These are phyloP conservation scores for Medicago arabica DNA, from an alignment of 306 rosid species.

Conservation along the genomic window DNA sequence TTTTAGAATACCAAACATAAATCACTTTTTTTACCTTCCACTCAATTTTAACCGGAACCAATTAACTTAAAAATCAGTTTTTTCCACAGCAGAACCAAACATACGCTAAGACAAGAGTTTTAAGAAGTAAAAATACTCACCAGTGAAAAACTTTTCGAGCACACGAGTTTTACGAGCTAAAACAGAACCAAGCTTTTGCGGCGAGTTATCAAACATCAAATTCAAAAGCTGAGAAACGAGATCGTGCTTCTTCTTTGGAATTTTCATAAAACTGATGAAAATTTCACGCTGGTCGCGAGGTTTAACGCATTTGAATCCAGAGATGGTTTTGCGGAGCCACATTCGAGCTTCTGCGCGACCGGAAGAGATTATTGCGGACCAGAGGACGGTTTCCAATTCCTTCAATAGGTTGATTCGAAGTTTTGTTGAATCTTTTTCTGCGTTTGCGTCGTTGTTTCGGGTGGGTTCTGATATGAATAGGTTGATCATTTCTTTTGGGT, in stretches of 20 bases:
- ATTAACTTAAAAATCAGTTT: no score
- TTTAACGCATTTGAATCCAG: conserved; percentile 54
- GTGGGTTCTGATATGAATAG: conserved; percentile 65
- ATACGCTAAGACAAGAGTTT: no score
- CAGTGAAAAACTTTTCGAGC: conserved; percentile 66
- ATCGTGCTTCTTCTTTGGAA: conserved; percentile 45
- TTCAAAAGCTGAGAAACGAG: conserved; percentile 77
- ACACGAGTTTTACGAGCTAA: conserved; percentile 56
- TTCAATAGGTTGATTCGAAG: conserved; percentile 62
- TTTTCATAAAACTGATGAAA: conserved; percentile 57
- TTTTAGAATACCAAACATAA: no score
- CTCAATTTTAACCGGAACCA: no score
- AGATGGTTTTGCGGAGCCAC: conserved; percentile 79
- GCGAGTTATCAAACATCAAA: conserved; percentile 66
- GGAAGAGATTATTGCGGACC: conserved; percentile 58
- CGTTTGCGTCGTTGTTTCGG: conserved; percentile 41
- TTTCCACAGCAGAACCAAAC: no score
- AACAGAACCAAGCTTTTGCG: conserved; percentile 62
- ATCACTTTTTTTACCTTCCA: no score
- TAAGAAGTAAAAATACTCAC: conserved; percentile 50
- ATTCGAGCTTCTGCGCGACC: conserved; percentile 77
- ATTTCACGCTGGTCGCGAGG: conserved; percentile 56
- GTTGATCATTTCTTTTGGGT: conserved; percentile 54
- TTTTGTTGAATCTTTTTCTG: conserved; percentile 42
- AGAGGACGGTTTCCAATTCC: conserved; percentile 64